Percentiles rank a stretch among this genome's conserved stretches.
These are phyloP conservation scores for Leccinum pellstonianum DNA, from an alignment of 768 basidiomycete genomes.

Conservation along the genomic window DNA sequence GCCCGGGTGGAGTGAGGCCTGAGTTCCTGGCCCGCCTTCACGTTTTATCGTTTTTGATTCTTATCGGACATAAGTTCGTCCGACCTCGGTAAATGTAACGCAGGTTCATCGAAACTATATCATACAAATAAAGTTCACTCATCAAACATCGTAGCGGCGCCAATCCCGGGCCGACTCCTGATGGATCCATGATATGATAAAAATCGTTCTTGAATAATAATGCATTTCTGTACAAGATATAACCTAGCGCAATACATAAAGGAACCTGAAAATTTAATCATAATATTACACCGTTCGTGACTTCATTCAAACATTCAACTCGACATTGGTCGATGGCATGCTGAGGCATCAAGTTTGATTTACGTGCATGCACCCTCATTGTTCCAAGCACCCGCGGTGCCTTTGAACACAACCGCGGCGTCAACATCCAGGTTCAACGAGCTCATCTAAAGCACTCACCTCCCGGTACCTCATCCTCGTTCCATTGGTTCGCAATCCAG, in stretches of 20 bases:
- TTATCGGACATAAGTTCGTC: no score
- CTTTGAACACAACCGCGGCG: conserved; percentile 25
- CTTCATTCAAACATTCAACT: not conserved
- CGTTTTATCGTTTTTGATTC: no score
- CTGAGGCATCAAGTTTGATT: not conserved
- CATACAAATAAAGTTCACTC: not conserved
- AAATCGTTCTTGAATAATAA: no score
- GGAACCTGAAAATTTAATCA: not conserved
- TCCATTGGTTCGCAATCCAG: conserved; percentile 52
- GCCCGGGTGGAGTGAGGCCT: no score
- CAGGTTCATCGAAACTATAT: not conserved
- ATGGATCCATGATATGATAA: no score
- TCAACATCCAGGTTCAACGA: not conserved
- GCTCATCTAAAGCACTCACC: conserved; percentile 13
- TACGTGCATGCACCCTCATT: conserved; percentile 51
- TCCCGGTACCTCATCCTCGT: conserved; percentile 36
- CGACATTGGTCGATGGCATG: not conserved
- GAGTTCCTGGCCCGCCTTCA: no score
- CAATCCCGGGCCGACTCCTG: no score
- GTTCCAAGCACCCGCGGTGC: conserved; percentile 53
- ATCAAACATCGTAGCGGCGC: no score
- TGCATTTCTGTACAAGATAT: not conserved
- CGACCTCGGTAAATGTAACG: no score
- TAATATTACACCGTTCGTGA: not conserved
- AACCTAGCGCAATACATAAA: not conserved